Base-by-base conservation (phyloP, 2,329 filamentous ascomycete genomes). In the Rugonectria rugulosa region DNA sequence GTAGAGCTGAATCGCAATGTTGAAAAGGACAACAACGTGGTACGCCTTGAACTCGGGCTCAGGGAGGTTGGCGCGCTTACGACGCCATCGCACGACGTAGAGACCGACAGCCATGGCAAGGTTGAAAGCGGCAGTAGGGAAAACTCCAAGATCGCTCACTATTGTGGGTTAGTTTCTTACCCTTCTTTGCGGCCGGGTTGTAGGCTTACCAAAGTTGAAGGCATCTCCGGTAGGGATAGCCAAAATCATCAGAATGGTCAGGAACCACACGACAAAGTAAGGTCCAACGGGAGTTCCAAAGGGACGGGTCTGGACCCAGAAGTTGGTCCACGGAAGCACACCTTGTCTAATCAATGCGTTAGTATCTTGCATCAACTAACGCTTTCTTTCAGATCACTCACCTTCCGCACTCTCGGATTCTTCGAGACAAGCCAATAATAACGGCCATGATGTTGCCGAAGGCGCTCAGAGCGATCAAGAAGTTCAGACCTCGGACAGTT, bases 241-340 rank as follows among this genome's bases (percentile, higher is more conserved):
- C 10, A 53, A 42, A 21, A 53, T 53, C 50, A 53, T 46, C 42
- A 53, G n/a, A n/a, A 37, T 37, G 4, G 50, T 53, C 19, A 45
- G 21, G 27, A 46, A 53, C 50, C 50, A 53, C 5, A 53, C 24
- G 12, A 46, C 50, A 17, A 53, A 20, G 21, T 53, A 53, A 14
- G 50, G 50, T 1, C 50, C 50, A 6, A 53, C 5, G n/a, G 50
- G 50, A 6, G 50, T 53, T 20, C 42, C 42, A 12, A 53, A 53
- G 2, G 47, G 47, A 8, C 34, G 34, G 4, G 85, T 88, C 0
- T 82, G 85, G 0, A 83, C 84, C 85, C 86, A 89, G 57, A 88
- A 83, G 1, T 70, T 69, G 2, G 85, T 78, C n/a, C 70, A 87
- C 0, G 85, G 85, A 2, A 88, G 73, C 0, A 87, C 82, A 6